phyloP scores from a whole-genome alignment of 805 yeast species.

The Metschnikowia baotianmanensis region DNA sequence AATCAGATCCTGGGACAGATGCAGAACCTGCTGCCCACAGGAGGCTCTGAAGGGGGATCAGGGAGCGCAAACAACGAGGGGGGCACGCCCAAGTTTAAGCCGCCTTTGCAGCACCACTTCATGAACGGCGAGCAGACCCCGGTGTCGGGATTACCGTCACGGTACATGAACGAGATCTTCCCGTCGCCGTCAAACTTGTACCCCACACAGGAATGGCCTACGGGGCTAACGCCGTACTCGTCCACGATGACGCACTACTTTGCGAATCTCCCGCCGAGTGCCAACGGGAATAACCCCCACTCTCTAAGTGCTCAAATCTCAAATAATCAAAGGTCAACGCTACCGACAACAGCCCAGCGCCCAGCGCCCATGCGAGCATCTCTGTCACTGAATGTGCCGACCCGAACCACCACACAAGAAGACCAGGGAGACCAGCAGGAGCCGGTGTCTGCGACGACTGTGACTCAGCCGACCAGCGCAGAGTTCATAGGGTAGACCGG shows the following conservation, averaged over 20 bases:
- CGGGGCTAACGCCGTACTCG: conserved; percentile 39
- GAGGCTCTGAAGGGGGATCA: conserved; percentile 2
- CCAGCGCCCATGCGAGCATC: conserved; percentile 5
- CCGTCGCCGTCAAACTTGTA: conserved; percentile 82
- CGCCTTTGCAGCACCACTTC: conserved; percentile 19
- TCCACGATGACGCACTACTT: conserved; percentile 37
- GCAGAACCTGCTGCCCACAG: conserved; percentile 4
- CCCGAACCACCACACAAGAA: neutral
- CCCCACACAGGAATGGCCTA: conserved; percentile 48
- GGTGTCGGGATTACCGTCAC: conserved; percentile 65
- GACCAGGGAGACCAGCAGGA: conserved; percentile 1
- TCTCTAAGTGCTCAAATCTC: conserved; percentile 13
- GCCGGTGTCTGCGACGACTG: conserved; percentile 1
- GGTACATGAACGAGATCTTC: conserved; percentile 68
- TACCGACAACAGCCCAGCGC: conserved; percentile 14
- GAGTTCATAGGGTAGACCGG: conserved; percentile 7
- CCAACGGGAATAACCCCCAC: conserved; percentile 20
- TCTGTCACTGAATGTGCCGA: conserved; percentile 7
- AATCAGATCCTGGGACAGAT: too few relatives aligned
- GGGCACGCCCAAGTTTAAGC: conserved; percentile 15
- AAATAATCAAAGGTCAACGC: conserved; percentile 9
- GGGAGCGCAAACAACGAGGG: conserved; percentile 4
- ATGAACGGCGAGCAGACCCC: conserved; percentile 63
- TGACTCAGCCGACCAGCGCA: conserved; percentile 6
- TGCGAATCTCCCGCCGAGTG: conserved; percentile 32